Percentiles rank a stretch among this genome's conserved stretches.
Evolutionary conservation across 306 rosid genomes (phyloP).

Genomic region (Sphenostylis stenocarpa): DNA sequence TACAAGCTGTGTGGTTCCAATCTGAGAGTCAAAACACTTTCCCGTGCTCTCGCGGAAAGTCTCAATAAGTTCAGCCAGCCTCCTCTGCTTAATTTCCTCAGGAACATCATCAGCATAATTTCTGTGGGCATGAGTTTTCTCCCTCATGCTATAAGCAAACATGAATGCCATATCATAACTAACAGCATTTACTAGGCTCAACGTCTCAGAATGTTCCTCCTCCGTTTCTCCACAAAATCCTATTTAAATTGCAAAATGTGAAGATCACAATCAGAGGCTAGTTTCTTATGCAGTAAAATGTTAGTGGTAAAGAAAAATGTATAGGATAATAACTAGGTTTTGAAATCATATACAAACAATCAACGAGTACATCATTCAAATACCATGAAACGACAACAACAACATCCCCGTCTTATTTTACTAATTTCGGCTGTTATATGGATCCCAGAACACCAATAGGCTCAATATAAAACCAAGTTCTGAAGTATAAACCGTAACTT

Average conservation of each 20-base stretch:
- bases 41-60: slow-evolving; percentile 89
- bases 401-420: neutral
- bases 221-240: slow-evolving; percentile 98
- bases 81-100: slow-evolving; percentile 87
- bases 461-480: neutral
- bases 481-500: neutral
- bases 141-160: slow-evolving; percentile 99
- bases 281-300: slow-evolving; percentile 1
- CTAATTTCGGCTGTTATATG: neutral
- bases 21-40: slow-evolving; percentile 70
- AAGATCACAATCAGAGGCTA: neutral
- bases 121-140: slow-evolving; percentile 95
- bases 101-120: slow-evolving; percentile 86
- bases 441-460: neutral
- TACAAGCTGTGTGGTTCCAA: slow-evolving; percentile 84
- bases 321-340: neutral
- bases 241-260: slow-evolving; percentile 40
- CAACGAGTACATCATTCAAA: neutral
- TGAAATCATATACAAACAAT: slow-evolving; percentile 2
- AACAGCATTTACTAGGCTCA: slow-evolving; percentile 70
- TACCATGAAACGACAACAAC: neutral
- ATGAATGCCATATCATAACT: slow-evolving; percentile 94
- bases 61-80: slow-evolving; percentile 84
- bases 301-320: neutral
- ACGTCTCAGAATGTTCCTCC: slow-evolving; percentile 77